Evolutionary conservation across 352 stramenopile genomes (phyloP).

Genomic region (Peronospora tabacina): DNA sequence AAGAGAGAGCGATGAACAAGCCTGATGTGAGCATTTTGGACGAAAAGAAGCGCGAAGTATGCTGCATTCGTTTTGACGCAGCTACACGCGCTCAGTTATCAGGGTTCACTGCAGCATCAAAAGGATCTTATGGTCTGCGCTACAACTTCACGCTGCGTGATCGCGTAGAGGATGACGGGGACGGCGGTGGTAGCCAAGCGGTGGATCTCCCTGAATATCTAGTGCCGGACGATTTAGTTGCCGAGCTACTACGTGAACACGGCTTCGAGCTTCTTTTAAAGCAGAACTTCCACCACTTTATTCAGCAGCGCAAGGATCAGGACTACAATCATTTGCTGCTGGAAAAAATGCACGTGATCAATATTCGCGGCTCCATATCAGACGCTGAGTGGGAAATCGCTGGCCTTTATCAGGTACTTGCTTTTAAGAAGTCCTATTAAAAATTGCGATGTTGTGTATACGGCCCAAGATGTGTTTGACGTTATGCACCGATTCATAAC

Average conservation of each 20-base stretch:
- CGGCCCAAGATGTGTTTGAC: background rate
- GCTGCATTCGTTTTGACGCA: constrained; percentile 68
- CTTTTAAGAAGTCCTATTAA: constrained; percentile 80
- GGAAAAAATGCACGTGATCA: constrained; percentile 85
- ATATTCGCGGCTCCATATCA: constrained; percentile 75
- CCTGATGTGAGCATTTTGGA: constrained; percentile 61
- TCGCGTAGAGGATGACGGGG: constrained; percentile 40
- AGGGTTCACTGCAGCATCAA: constrained; percentile 27
- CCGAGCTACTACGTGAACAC: constrained; percentile 54
- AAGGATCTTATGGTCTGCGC: constrained; percentile 73
- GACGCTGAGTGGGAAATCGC: constrained; percentile 84
- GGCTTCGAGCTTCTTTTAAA: constrained; percentile 77
- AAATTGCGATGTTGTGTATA: background rate
- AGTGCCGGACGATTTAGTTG: constrained; percentile 75
- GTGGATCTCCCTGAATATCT: constrained; percentile 89
- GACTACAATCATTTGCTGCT: constrained; percentile 60
- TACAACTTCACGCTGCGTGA: constrained; percentile 90
- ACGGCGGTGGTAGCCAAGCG: constrained; percentile 46
- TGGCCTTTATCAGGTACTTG: constrained; percentile 78
- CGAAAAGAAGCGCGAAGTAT: constrained; percentile 70
- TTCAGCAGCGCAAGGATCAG: constrained; percentile 62
- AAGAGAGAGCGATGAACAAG: constrained; percentile 17
- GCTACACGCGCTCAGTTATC: constrained; percentile 38
- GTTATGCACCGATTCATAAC: background rate
- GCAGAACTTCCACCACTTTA: constrained; percentile 83